phyloP scores from a whole-genome alignment of 129 eudicot species.

The Chrysanthemum lavandulifolium region DNA sequence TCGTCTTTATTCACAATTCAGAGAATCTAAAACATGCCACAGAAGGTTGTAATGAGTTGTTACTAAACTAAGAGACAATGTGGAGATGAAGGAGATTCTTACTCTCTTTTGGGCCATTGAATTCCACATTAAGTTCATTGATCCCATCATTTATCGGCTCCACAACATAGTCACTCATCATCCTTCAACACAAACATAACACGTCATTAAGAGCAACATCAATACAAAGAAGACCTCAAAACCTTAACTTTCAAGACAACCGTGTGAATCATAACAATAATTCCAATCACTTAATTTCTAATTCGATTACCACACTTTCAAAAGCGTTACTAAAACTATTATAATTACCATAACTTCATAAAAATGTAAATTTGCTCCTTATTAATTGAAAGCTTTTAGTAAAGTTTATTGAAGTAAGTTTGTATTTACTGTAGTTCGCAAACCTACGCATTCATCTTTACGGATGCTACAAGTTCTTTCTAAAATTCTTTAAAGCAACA shows the following conservation, averaged over 20 bases:
- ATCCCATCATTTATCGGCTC: slow-evolving; percentile 87
- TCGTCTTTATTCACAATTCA: background rate
- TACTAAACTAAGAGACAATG: background rate
- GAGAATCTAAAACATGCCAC: background rate
- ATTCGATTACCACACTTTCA: background rate
- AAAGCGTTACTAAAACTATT: background rate
- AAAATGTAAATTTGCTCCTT: background rate
- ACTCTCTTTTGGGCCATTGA: slow-evolving; percentile 98
- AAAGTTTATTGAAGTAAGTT: background rate
- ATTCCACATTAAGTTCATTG: slow-evolving; percentile 83
- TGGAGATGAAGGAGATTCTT: slow-evolving; percentile 21
- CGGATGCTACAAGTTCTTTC: background rate
- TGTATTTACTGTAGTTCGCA: background rate
- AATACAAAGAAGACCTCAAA: background rate
- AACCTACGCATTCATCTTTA: background rate
- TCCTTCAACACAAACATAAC: slow-evolving; percentile 49
- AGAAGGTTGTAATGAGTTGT: background rate
- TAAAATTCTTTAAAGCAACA: no score
- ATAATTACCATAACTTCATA: background rate
- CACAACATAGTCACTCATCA: slow-evolving; percentile 95
- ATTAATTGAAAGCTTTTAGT: background rate
- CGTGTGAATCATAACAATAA: slow-evolving; percentile 1
- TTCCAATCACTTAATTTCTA: no score
- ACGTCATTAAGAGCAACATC: slow-evolving; percentile 20
- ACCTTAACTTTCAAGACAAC: slow-evolving; percentile 10